A percentile compares a stretch with the other conserved stretches of the same genome.
These are phyloP conservation scores for Blastomyces emzantsi DNA, from an alignment of 2,329 filamentous ascomycete species.

Conservation along the genomic window DNA sequence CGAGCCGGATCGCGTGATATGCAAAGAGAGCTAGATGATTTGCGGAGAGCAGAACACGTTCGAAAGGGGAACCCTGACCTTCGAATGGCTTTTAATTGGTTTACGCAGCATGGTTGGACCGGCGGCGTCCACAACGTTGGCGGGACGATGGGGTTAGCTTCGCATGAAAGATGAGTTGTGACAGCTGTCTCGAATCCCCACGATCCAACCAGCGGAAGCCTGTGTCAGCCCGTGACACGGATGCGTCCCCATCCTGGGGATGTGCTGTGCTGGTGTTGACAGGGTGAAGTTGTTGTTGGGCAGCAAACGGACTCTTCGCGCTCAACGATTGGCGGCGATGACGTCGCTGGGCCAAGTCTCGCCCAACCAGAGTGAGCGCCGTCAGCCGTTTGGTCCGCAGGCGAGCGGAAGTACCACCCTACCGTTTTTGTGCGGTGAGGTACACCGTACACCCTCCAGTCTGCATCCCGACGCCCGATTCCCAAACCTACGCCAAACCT, in stretches of 20 bases:
- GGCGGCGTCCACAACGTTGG: background rate
- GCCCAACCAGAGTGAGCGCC: background rate
- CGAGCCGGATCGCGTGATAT: background rate
- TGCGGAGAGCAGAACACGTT: background rate
- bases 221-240: background rate
- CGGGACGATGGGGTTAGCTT: background rate
- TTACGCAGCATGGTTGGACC: background rate
- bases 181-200: too few relatives aligned
- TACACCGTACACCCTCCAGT: background rate
- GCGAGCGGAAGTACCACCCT: background rate
- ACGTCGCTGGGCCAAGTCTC: background rate
- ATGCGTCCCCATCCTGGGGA: background rate
- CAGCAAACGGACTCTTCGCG: background rate
- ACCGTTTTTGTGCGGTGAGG: background rate
- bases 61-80: too few relatives aligned
- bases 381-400: background rate
- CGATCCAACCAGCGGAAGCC: too few relatives aligned
- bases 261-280: background rate
- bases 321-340: background rate
- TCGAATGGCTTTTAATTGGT: too few relatives aligned
- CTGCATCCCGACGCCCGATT: background rate
- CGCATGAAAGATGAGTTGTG: too few relatives aligned
- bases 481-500: too few relatives aligned
- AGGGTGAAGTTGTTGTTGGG: background rate
- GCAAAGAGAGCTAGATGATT: background rate